phyloP scores from a whole-genome alignment of 179 eudicot genomes.

The Drosera spatulata region DNA sequence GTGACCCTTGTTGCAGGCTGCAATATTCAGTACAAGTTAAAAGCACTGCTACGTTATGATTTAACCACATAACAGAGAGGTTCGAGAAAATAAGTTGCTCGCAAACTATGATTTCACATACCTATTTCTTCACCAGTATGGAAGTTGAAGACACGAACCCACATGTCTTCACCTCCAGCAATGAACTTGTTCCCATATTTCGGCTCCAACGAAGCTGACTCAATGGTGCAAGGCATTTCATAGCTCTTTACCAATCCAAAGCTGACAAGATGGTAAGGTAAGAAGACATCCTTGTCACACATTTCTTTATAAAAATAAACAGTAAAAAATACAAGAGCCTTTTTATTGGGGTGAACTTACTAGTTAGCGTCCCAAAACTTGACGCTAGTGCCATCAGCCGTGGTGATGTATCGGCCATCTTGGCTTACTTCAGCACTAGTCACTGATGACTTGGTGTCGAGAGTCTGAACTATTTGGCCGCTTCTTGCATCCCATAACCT shows the following conservation, averaged over 20 bases:
- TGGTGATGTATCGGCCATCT: conserved; percentile 93
- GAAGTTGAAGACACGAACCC: conserved; percentile 83
- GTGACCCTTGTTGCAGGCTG: conserved; percentile 99
- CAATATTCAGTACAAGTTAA: not conserved
- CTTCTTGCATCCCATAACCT: conserved; percentile 77
- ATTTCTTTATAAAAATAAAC: not conserved
- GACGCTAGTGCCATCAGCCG: conserved; percentile 85
- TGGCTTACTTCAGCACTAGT: conserved; percentile 96
- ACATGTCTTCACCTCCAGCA: conserved; percentile 99
- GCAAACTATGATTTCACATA: no score
- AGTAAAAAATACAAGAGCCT: not conserved
- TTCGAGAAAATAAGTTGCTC: not conserved
- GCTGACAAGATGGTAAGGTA: conserved; percentile 33
- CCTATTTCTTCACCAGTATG: no score
- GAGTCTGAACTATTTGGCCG: conserved; percentile 70
- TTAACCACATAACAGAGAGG: not conserved
- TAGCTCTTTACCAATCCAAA: conserved; percentile 92
- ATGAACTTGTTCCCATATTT: conserved; percentile 80
- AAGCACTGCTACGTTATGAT: no score
- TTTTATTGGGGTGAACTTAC: conserved; percentile 31
- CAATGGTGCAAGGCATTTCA: conserved; percentile 80
- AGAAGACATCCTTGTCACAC: not conserved
- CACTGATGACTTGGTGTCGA: conserved; percentile 79
- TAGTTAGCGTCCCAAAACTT: conserved; percentile 98
- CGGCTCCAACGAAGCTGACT: conserved; percentile 94